These are phyloP conservation scores for Nitzschia putrida DNA, from an alignment of 108 stramenopile genomes.

Conservation along the genomic window DNA sequence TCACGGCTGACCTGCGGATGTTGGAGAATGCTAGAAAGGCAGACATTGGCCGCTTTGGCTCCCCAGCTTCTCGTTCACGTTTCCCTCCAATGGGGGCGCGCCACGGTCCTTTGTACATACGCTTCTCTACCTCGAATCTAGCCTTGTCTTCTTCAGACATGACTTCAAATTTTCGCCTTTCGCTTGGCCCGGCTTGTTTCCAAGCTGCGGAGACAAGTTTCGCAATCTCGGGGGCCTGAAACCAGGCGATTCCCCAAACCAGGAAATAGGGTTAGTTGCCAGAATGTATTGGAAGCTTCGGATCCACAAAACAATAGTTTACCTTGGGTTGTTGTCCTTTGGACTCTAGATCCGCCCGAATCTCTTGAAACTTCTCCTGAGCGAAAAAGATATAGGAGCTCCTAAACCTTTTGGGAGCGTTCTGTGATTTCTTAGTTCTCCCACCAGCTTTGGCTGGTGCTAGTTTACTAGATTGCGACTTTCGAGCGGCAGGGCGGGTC, in stretches of 20 bases:
- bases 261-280: no score
- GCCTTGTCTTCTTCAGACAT: slow-evolving; percentile 26
- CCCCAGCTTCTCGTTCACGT: background rate
- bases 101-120: slow-evolving; percentile 36
- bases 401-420: background rate
- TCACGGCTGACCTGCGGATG: slow-evolving; percentile 11
- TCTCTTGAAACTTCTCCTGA: background rate
- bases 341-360: background rate
- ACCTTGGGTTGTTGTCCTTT: background rate
- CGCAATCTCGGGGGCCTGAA: slow-evolving; percentile 23
- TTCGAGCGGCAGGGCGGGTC: no score
- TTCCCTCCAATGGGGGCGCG: slow-evolving; percentile 7
- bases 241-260: no score
- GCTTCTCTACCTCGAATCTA: slow-evolving; percentile 30
- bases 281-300: no score
- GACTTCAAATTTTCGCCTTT: slow-evolving; percentile 25
- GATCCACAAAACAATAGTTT: no score
- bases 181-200: slow-evolving; percentile 24
- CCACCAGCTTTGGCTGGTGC: no score
- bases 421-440: background rate
- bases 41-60: slow-evolving; percentile 32
- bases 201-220: slow-evolving; percentile 32
- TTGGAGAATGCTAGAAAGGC: slow-evolving; percentile 34
- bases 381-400: background rate
- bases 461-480: no score